Conservation (phyloP, 2,329 filamentous ascomycete species). For the Colletotrichum truncatum region DNA sequence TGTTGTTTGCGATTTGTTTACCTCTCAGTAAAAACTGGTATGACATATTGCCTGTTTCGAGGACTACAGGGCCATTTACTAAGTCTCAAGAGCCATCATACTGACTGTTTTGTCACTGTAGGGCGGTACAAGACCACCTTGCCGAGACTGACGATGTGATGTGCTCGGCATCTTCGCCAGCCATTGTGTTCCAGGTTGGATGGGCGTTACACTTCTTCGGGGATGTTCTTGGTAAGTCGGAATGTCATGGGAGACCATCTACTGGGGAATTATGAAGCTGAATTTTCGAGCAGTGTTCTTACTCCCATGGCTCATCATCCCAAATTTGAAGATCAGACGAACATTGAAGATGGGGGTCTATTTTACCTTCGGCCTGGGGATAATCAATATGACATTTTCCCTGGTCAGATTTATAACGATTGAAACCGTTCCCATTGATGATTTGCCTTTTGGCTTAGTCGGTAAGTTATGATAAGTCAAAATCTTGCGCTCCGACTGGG, state of each 20-base stretch:
- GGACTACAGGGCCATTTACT: too few species aligned
- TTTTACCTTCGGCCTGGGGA: slow-evolving; percentile 20
- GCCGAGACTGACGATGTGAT: slow-evolving; percentile 8
- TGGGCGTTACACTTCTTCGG: slow-evolving; percentile 26
- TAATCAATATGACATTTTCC: slow-evolving; percentile 28
- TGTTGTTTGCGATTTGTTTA: slow-evolving; percentile 18
- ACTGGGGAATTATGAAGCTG: background rate
- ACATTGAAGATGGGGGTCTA: slow-evolving; percentile 20
- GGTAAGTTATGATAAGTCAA: background rate
- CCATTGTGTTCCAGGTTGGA: slow-evolving; percentile 19
- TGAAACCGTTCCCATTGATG: slow-evolving; percentile 10
- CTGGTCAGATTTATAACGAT: slow-evolving; percentile 25
- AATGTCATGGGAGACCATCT: background rate
- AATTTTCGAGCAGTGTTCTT: background rate
- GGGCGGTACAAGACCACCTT: slow-evolving; percentile 3
- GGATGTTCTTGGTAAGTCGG: background rate
- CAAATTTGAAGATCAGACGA: slow-evolving; percentile 21
- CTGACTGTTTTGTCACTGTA: background rate
- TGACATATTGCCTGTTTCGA: background rate
- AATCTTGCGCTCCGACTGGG: too few species aligned
- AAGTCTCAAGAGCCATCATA: too few species aligned
- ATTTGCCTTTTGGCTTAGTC: slow-evolving; percentile 17
- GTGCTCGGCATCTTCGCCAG: slow-evolving; percentile 18
- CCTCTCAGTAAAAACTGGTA: slow-evolving; percentile 22
- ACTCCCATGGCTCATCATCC: slow-evolving; percentile 15